Percentiles rank a stretch among this genome's conserved stretches.
phyloP scores from a whole-genome alignment of 208 protist species.

The Trypanosoma lewisi region DNA sequence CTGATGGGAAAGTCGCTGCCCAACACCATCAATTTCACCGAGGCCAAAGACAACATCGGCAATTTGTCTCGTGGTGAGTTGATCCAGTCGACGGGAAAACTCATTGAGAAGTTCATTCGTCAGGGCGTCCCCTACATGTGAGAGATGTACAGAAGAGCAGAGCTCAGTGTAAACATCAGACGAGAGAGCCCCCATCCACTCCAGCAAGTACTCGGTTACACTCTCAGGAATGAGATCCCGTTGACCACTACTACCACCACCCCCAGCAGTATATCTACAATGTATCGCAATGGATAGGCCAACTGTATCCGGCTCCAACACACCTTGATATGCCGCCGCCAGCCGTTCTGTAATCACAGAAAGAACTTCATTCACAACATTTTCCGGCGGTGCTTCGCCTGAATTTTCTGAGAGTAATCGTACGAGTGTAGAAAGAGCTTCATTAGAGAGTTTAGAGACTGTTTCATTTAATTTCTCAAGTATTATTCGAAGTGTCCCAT shows the following conservation, averaged over 20 bases:
- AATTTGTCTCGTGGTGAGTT: slow-evolving; percentile 48
- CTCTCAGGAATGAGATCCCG: not conserved
- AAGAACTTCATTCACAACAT: slow-evolving; percentile 4
- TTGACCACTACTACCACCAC: too few species aligned
- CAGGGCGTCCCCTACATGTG: not conserved
- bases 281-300: slow-evolving; percentile 21
- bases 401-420: not conserved
- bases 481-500: slow-evolving; percentile 2
- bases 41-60: slow-evolving; percentile 50
- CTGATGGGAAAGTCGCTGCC: slow-evolving; percentile 71
- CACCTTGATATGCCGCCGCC: not conserved
- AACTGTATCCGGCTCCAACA: slow-evolving; percentile 25
- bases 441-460: slow-evolving; percentile 12
- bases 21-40: slow-evolving; percentile 48
- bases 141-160: slow-evolving; percentile 10
- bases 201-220: slow-evolving; percentile 14
- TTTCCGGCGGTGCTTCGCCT: not conserved
- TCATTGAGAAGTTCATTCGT: slow-evolving; percentile 26
- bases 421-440: slow-evolving; percentile 9
- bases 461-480: not conserved
- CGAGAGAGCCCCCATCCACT: slow-evolving; percentile 19
- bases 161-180: slow-evolving; percentile 18
- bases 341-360: not conserved
- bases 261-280: not conserved
- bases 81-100: slow-evolving; percentile 44